A percentile compares a stretch with the other conserved stretches of the same genome.
Conservation (phyloP, 805 yeast species). For the Starmerella apicola region DNA sequence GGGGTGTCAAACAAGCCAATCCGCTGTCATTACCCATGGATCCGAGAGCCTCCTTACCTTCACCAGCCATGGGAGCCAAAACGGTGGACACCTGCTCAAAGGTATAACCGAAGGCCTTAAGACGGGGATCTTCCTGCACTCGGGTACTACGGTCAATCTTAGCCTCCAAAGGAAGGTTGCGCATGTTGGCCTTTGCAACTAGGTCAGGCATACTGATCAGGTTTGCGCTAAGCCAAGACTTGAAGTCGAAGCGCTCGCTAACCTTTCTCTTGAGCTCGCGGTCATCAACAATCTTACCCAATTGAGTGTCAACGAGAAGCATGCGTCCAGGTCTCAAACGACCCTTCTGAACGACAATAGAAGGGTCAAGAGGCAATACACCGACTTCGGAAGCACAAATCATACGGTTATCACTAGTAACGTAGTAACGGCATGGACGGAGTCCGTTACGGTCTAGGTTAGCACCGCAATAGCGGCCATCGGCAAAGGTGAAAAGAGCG, state of each 20-base stretch:
- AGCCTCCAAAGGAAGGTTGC: slow-evolving; percentile 24
- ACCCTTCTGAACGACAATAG: slow-evolving; percentile 75
- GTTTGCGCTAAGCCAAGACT: slow-evolving; percentile 83
- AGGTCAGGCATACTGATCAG: slow-evolving; percentile 75
- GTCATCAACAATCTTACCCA: slow-evolving; percentile 88
- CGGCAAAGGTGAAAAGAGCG: slow-evolving; percentile 90
- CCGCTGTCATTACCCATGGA: slow-evolving; percentile 99
- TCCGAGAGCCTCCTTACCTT: slow-evolving; percentile 89
- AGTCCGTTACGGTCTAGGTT: slow-evolving; percentile 93
- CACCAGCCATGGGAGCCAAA: slow-evolving; percentile 84
- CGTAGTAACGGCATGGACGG: slow-evolving; percentile 95
- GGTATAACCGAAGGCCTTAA: slow-evolving; percentile 85
- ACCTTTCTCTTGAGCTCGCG: slow-evolving; percentile 71
- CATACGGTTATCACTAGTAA: slow-evolving; percentile 87
- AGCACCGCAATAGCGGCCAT: slow-evolving; percentile 97
- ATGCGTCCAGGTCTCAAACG: slow-evolving; percentile 92
- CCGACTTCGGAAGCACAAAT: slow-evolving; percentile 98
- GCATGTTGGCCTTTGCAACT: slow-evolving; percentile 41
- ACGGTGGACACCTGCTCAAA: slow-evolving; percentile 77
- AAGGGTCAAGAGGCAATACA: slow-evolving; percentile 80
- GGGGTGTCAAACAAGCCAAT: slow-evolving; percentile 84
- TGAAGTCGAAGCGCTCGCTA: slow-evolving; percentile 76
- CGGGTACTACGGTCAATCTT: slow-evolving; percentile 25
- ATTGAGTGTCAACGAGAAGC: slow-evolving; percentile 86
- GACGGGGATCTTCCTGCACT: slow-evolving; percentile 70